Base-by-base conservation (phyloP, 441 rosid genomes). In the Hura crepitans region DNA sequence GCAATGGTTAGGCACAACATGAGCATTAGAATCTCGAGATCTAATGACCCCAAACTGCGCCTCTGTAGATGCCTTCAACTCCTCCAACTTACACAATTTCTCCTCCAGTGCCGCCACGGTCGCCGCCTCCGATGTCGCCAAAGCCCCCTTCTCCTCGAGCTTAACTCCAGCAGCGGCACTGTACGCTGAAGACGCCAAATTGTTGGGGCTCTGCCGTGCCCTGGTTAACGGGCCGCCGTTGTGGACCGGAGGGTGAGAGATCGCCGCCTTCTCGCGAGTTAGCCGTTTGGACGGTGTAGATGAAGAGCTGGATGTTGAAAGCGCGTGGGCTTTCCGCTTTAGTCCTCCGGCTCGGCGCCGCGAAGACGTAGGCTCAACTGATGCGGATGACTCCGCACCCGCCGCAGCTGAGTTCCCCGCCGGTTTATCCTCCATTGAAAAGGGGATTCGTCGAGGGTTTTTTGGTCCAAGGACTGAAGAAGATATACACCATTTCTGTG, bases 161-260 rank as follows among this genome's bases (percentile, higher is more conserved):
- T 82, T 78, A 47, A 47, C 7, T 49, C 66, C 58, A 49, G 59
- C 31, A 62, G 73, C 77, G 53, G 81, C 82, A 47, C 58, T 18
- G 30, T 56, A 57, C 12, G 71, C 76, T 22, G 70, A 23, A 3
- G 77, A 31, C 55, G 71, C 65, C 23, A 70, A 71, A 75, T 49
- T 83, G 71, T 72, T 76, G 1, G 97, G 97, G n/a, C 82, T 84
- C 65, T 91, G 96, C 45, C 96, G 90, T 68, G 97, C 97, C 78
- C 97, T 85, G 9, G 99, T 94, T 72, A 92, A 73, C 17, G 99
- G 99, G 0, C 99, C 99, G 0, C 99, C 99, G 78, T 86, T 83
- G 69, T 94, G 97, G 78, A 84, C 74, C 80, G 84, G 86, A 20
- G 85, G 22, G 60, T 82, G 83, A 71, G 88, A 83, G 63, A 80